These are phyloP conservation scores for Thraustochytrium striatum DNA, from an alignment of 352 stramenopile genomes.

Conservation along the genomic window DNA sequence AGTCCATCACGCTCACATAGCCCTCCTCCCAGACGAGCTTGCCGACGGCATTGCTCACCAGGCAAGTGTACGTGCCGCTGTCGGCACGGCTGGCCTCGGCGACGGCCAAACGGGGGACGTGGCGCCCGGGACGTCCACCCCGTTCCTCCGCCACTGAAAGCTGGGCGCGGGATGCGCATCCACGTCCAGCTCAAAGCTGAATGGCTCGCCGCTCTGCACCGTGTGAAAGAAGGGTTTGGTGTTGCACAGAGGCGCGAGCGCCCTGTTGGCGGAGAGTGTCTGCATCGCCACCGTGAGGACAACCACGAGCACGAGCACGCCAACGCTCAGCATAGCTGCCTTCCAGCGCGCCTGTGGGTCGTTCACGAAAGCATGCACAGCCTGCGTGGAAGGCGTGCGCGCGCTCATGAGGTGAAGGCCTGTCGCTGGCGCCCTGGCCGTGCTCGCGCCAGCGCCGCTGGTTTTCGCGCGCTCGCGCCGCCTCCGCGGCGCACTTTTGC, in stretches of 20 bases:
- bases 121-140: conserved; percentile 45
- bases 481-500: neutral
- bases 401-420: neutral
- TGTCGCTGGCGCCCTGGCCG: neutral
- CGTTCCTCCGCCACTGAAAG: conserved; percentile 53
- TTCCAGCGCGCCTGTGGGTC: too few relatives aligned
- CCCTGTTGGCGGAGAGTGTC: too few relatives aligned
- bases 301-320: too few relatives aligned
- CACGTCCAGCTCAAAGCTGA: conserved; percentile 29
- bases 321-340: too few relatives aligned
- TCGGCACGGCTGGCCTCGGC: conserved; percentile 5
- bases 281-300: too few relatives aligned
- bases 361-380: too few relatives aligned
- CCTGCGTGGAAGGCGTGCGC: neutral
- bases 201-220: neutral
- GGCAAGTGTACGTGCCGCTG: conserved; percentile 52
- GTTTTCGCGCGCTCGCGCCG: neutral
- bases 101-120: conserved; percentile 1
- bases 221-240: conserved; percentile 43
- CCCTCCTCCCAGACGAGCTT: conserved; percentile 52
- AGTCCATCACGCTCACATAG: conserved; percentile 47
- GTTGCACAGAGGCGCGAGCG: neutral
- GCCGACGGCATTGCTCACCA: conserved; percentile 47
- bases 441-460: neutral
- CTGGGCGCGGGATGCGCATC: conserved; percentile 20